Percentiles rank a stretch among this genome's conserved stretches.
Evolutionary conservation across 2,329 filamentous ascomycete species (phyloP).

Genomic region (Aspergillus caelatus): DNA sequence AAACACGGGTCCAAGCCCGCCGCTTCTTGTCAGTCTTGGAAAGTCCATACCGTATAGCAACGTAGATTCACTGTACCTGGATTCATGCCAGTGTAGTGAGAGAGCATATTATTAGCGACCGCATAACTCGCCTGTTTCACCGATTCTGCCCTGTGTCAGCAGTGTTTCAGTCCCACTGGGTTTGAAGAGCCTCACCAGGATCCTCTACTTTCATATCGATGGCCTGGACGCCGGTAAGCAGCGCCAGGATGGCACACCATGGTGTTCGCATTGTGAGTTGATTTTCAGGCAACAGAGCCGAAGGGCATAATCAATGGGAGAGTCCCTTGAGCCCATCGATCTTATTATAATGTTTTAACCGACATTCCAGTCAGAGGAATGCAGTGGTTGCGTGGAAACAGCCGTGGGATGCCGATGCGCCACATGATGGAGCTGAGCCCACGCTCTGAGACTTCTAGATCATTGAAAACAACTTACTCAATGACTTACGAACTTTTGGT

Average conservation of each 20-base stretch:
- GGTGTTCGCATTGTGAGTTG: conserved; percentile 17
- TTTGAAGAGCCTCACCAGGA: conserved; percentile 8
- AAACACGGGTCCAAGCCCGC: neutral
- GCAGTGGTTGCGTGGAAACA: conserved; percentile 12
- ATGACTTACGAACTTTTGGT: neutral
- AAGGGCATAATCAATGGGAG: neutral
- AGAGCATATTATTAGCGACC: conserved; percentile 53
- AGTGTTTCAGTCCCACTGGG: rapidly evolving
- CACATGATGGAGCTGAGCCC: neutral
- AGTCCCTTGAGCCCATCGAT: neutral
- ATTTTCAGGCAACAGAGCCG: neutral
- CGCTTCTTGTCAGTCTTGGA: neutral
- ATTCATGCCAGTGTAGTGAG: conserved; percentile 53
- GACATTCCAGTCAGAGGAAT: conserved; percentile 15
- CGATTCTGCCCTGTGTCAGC: conserved; percentile 36
- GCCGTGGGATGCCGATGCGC: neutral
- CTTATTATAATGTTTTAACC: conserved; percentile 3
- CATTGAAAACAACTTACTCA: neutral
- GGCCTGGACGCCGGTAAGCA: conserved; percentile 17
- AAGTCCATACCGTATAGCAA: neutral
- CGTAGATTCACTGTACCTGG: conserved; percentile 21
- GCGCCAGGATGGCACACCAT: conserved; percentile 17
- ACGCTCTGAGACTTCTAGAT: neutral
- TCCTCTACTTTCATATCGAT: conserved; percentile 20
- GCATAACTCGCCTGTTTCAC: conserved; percentile 51